Base-by-base conservation (phyloP, 2,329 filamentous ascomycete genomes). In the Davidsoniella virescens region DNA sequence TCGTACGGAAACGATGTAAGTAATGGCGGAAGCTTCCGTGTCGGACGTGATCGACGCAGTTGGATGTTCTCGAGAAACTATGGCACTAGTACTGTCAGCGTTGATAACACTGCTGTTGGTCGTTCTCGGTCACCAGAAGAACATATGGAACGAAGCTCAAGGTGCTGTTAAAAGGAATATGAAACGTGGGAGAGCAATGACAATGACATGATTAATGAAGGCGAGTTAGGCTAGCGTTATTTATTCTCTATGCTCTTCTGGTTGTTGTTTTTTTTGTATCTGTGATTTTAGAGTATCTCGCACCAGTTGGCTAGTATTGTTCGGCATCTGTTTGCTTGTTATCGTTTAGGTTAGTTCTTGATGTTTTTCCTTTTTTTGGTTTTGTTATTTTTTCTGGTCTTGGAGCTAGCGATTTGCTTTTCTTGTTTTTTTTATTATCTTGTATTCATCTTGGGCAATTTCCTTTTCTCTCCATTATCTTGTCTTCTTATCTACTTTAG, bases 51-150 rank as follows among this genome's bases (percentile, higher is more conserved):
- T 57, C 62, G 75, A 38, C 63, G 74, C 41, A 78, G 74, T 60
- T 78, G 75, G 75, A 59, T 78, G 20, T 77, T 78, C 56, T 70
- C 71, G 1, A 71, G 72, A 0, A 64, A 61, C 1, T 76, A 77
- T 56, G 70, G 70, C 20, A 9, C 39, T 38, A 40, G 42, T 9
- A 26, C 23, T 9, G 72, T 72, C 1, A 66, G 70, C 9, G 63
- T 76, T 4, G 68, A 70, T 2, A 23, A 23, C 20, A 61, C 75
- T 25, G 72, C 70, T 50, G 67, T 67, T 38, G 63, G 62, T 6
- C 29, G 29, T 9, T 9, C 29, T 33, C 29, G 29, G 29, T 63
- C 61, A 1, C 59, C 56, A 4, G 59, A 65, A 23, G 57, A 46
- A 12, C 12, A 4, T 8, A 36, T 17, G 10, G n/a, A 17, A 37